Evolutionary conservation across 2,329 filamentous ascomycete genomes (phyloP).

Genomic region (Penicillium fuscoglaucum): DNA sequence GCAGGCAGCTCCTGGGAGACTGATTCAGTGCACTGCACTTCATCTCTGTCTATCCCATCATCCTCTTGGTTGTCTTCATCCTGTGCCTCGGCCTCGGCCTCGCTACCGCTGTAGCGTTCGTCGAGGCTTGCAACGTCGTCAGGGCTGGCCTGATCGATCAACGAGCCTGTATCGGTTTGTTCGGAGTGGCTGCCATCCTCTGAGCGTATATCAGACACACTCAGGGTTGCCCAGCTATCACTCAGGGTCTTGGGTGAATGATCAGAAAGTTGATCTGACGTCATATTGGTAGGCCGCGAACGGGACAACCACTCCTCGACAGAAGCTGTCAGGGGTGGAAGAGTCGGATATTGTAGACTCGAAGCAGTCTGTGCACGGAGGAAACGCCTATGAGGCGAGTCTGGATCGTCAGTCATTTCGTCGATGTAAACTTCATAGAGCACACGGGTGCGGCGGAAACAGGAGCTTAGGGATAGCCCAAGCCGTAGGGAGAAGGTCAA

Average conservation of each 20-base stretch:
- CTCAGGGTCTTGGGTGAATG: constrained; percentile 38
- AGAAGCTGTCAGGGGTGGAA: constrained; percentile 41
- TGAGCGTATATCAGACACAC: constrained; percentile 45
- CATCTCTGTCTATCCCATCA: constrained; percentile 24
- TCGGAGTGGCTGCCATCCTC: constrained; percentile 49
- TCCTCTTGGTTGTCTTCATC: constrained; percentile 35
- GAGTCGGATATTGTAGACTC: constrained; percentile 44
- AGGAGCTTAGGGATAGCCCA: constrained; percentile 9
- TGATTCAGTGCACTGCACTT: constrained; percentile 29
- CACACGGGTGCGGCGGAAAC: constrained; percentile 7
- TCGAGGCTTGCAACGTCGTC: constrained; percentile 49
- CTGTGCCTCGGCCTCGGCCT: constrained; percentile 34
- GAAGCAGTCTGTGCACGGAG: constrained; percentile 30
- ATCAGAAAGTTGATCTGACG: constrained; percentile 34
- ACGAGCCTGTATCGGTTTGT: constrained; percentile 45
- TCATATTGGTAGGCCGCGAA: constrained; percentile 45
- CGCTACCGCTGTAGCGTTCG: constrained; percentile 41
- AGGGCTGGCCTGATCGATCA: constrained; percentile 44
- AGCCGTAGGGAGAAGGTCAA: background rate
- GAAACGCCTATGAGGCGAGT: constrained; percentile 32
- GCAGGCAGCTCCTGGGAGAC: constrained; percentile 34
- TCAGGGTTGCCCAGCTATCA: constrained; percentile 50
- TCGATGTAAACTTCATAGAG: constrained; percentile 12
- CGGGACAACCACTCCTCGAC: constrained; percentile 45
- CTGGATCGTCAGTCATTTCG: constrained; percentile 42